phyloP scores from a whole-genome alignment of 257 asterid genomes.

The Ballota nigra region DNA sequence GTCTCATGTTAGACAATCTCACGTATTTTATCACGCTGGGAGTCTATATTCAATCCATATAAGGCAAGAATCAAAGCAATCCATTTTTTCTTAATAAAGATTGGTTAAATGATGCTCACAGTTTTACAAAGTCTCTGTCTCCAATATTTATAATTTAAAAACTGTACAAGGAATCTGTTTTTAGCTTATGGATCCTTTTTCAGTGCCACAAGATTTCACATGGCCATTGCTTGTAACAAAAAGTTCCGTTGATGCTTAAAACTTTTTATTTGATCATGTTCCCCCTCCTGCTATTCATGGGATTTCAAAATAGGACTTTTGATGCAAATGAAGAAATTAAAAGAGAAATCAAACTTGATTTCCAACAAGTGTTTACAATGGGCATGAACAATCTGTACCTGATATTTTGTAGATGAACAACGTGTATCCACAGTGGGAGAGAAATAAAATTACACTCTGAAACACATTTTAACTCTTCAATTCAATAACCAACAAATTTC shows the following conservation, averaged over 20 bases:
- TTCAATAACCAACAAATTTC: constrained; percentile 8
- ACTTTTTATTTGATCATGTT: background rate
- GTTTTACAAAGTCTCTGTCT: too few species aligned
- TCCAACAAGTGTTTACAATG: background rate
- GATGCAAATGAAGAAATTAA: background rate
- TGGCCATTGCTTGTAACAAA: background rate
- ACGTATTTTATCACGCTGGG: too few species aligned
- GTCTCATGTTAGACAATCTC: too few species aligned
- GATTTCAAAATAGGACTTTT: background rate
- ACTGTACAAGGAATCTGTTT: too few species aligned
- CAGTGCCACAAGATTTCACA: background rate
- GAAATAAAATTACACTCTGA: background rate
- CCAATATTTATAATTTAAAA: too few species aligned
- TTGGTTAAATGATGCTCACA: too few species aligned
- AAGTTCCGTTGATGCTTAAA: background rate
- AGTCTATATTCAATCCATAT: too few species aligned
- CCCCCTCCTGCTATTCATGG: background rate
- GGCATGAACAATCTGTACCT: background rate
- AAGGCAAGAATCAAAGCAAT: too few species aligned
- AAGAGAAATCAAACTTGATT: background rate
- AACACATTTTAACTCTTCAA: background rate
- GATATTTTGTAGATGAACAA: background rate
- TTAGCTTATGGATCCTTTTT: too few species aligned
- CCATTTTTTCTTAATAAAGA: too few species aligned
- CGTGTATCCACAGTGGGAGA: background rate